Conservation (phyloP, 1,284 basidiomycete species). For the Fomitopsis pinicola region DNA sequence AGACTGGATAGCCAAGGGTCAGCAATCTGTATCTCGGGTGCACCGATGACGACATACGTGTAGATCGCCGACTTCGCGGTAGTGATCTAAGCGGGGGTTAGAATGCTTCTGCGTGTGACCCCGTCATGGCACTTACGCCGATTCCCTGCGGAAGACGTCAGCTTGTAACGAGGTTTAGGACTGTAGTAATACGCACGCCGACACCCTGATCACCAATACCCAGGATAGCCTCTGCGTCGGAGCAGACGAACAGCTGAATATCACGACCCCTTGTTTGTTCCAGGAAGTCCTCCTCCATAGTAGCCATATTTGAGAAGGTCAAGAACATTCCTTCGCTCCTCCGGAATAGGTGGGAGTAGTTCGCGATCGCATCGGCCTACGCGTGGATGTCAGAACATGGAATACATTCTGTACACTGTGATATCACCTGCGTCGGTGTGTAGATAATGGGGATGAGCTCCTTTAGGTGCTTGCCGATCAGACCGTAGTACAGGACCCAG, state of each 20-base stretch:
- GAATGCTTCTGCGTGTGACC: not conserved
- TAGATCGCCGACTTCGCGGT: conserved; percentile 86
- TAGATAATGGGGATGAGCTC: conserved; percentile 80
- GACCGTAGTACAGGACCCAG: conserved; percentile 69
- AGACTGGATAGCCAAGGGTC: conserved; percentile 37
- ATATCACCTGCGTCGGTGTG: conserved; percentile 59
- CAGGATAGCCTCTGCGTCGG: conserved; percentile 84
- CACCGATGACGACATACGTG: conserved; percentile 42
- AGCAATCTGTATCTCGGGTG: not conserved
- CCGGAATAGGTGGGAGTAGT: conserved; percentile 80
- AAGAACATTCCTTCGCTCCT: conserved; percentile 65
- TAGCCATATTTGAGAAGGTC: conserved; percentile 49
- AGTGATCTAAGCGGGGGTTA: conserved; percentile 54
- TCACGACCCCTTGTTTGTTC: conserved; percentile 58
- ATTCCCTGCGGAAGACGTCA: conserved; percentile 34
- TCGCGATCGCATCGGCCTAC: conserved; percentile 73
- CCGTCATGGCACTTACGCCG: conserved; percentile 29
- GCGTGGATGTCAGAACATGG: not conserved
- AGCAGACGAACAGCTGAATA: conserved; percentile 74
- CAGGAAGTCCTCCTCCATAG: conserved; percentile 74
- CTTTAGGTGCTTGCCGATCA: conserved; percentile 62
- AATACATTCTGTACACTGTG: too few relatives aligned
- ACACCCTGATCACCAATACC: conserved; percentile 80
- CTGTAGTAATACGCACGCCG: conserved; percentile 38
- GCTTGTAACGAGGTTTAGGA: not conserved